Evolutionary conservation across 2,329 filamentous ascomycete species (phyloP).

Genomic region (Microsporum canis): DNA sequence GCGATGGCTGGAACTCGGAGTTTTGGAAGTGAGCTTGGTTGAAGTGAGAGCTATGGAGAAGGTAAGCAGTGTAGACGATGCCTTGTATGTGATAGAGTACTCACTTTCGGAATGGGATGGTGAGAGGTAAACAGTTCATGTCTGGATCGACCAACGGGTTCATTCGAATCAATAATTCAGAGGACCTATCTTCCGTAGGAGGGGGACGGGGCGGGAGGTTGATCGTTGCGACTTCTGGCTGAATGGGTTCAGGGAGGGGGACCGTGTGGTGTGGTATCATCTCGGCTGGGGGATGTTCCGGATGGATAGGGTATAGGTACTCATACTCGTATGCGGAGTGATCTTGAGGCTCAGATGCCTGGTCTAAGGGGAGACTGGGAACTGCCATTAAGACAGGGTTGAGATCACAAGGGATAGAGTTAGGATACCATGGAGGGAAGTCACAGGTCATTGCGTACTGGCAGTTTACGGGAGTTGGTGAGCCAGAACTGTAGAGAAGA

Average conservation of each 20-base stretch:
- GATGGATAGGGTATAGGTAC: constrained; percentile 22
- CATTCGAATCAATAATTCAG: constrained; percentile 26
- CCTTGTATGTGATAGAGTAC: constrained; percentile 7
- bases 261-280: constrained; percentile 7
- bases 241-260: background rate
- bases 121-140: constrained; percentile 31
- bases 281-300: constrained; percentile 16
- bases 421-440: constrained; percentile 29
- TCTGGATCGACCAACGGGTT: constrained; percentile 33
- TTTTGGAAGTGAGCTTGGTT: constrained; percentile 39
- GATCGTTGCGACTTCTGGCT: background rate
- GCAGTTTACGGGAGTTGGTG: constrained; percentile 29
- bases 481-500: constrained; percentile 64
- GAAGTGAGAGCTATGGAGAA: constrained; percentile 29
- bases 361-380: constrained; percentile 30
- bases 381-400: constrained; percentile 33
- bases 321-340: constrained; percentile 21
- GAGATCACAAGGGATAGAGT: constrained; percentile 29
- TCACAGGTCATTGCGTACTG: constrained; percentile 32
- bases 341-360: constrained; percentile 22
- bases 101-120: constrained; percentile 33
- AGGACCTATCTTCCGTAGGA: constrained; percentile 19
- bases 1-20: constrained; percentile 35
- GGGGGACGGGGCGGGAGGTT: constrained; percentile 17
- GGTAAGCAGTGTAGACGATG: background rate